Percentiles rank a stretch among this genome's conserved stretches.
Conservation (phyloP, 345 rosid species). For the Cardamine resedifolia region DNA sequence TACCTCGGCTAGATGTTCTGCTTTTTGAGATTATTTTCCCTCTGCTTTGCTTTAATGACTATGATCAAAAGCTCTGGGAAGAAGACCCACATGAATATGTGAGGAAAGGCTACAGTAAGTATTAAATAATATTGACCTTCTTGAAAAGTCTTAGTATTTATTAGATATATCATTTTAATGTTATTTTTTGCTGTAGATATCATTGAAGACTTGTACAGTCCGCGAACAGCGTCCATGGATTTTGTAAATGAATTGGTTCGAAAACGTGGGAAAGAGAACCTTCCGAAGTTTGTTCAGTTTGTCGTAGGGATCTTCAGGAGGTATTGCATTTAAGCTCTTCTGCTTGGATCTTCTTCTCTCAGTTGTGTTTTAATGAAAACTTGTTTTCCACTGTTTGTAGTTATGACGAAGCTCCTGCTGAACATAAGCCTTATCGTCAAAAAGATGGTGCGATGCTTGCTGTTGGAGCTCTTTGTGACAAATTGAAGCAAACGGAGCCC, state of each 20-base stretch:
- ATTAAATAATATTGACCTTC: not conserved
- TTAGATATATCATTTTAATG: slow-evolving; percentile 16
- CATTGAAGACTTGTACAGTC: slow-evolving; percentile 98
- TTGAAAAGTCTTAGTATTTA: not conserved
- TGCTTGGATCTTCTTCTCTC: slow-evolving; percentile 16
- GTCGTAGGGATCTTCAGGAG: slow-evolving; percentile 76
- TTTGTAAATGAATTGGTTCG: slow-evolving; percentile 95
- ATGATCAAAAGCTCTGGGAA: slow-evolving; percentile 99
- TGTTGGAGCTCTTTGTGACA: slow-evolving; percentile 97
- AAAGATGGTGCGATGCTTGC: slow-evolving; percentile 99
- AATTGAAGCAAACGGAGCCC: slow-evolving; percentile 92
- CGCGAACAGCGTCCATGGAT: slow-evolving; percentile 96
- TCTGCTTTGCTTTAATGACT: slow-evolving; percentile 95
- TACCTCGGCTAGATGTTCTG: slow-evolving; percentile 81
- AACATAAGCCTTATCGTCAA: slow-evolving; percentile 79
- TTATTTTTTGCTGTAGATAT: slow-evolving; percentile 62
- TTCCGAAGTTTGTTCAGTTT: slow-evolving; percentile 85
- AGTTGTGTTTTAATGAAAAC: slow-evolving; percentile 14
- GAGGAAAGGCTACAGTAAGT: slow-evolving; percentile 99
- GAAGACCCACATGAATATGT: slow-evolving; percentile 99
- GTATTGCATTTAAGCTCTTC: slow-evolving; percentile 43
- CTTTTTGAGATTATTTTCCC: slow-evolving; percentile 98
- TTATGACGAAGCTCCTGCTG: slow-evolving; percentile 72
- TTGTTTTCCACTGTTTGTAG: slow-evolving; percentile 43
- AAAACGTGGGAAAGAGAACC: slow-evolving; percentile 92